Conservation (phyloP, 495 filamentous ascomycete species). For the Cercophora scortea region DNA sequence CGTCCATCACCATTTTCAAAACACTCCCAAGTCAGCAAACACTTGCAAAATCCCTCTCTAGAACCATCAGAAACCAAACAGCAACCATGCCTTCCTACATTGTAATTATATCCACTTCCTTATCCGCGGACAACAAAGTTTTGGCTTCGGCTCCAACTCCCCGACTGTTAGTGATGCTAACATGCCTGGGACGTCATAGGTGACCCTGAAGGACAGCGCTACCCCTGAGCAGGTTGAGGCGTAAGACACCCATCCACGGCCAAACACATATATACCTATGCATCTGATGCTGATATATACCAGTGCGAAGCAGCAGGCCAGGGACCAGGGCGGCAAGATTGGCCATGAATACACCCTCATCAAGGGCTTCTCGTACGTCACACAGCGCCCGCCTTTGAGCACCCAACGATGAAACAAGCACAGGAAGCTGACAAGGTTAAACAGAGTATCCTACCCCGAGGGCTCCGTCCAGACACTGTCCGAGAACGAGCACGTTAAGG, state of each 20-base stretch:
- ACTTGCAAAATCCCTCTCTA: background rate
- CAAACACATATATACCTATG: no score
- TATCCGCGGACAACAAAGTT: background rate
- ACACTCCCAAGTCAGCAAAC: background rate
- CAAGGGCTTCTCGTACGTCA: conserved; percentile 80
- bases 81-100: conserved; percentile 64
- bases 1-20: background rate
- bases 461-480: conserved; percentile 55
- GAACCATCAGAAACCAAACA: background rate
- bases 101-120: conserved; percentile 33
- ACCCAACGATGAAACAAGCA: background rate
- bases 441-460: conserved; percentile 66
- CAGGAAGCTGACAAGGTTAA: background rate
- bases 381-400: background rate
- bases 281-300: conserved; percentile 1
- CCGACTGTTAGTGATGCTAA: background rate
- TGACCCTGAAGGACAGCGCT: conserved; percentile 67
- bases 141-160: background rate
- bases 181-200: conserved; percentile 36
- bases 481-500: conserved; percentile 57
- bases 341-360: conserved; percentile 75
- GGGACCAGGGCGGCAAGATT: conserved; percentile 70
- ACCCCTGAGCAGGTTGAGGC: conserved; percentile 53
- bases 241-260: conserved; percentile 28
- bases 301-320: conserved; percentile 66